Base-by-base conservation (phyloP, 140 eudicot species). In the Oenanthe javanica region DNA sequence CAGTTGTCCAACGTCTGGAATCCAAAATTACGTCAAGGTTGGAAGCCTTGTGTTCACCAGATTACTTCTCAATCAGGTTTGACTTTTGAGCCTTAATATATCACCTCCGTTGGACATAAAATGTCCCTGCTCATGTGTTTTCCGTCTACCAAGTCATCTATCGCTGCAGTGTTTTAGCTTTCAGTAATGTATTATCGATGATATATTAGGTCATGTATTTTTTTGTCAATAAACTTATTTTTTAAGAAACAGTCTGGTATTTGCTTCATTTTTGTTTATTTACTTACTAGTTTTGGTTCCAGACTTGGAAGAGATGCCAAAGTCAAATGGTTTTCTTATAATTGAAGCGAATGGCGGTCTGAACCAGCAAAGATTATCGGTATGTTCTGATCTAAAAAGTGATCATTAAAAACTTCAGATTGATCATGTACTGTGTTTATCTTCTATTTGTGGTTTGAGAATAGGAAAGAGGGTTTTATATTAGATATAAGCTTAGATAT, bases 331-430 rank as follows among this genome's bases (percentile, higher is more conserved):
- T 4, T 95, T 79, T 88, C 93, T 95, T 79, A 92, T 95, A 82
- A 89, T 95, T 78, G 99, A 95, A 89, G 99, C 99, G 63, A 95
- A 95, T 86, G 99, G 99, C 18, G 99, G 99, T 45, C 82, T 95
- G 85, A 95, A 95, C 88, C 99, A 95, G 84, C 99, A 95, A 85
- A 83, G 99, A 73, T 86, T 95, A 86, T 93, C 99, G 84, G 99
- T 95, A 95, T 73, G 86, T 84, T 80, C 75, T 45, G 70, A 74
- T 77, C 7, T 25, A 27, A 9, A 47, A 25, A 66, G 11, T 71
- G 49, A 4, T 63, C 27, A 45, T 15, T 27, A 0, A 6, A 31
- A 36, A 77, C 63, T 47, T 55, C 54, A 4, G 5, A 9, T 66
- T 66, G 13, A 10, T 25, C 27, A 45, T 66, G 72, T 66, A 10